A percentile compares a stretch with the other conserved stretches of the same genome.
Conservation (phyloP, 2,329 filamentous ascomycete species). For the Magnaporthales sp. region DNA sequence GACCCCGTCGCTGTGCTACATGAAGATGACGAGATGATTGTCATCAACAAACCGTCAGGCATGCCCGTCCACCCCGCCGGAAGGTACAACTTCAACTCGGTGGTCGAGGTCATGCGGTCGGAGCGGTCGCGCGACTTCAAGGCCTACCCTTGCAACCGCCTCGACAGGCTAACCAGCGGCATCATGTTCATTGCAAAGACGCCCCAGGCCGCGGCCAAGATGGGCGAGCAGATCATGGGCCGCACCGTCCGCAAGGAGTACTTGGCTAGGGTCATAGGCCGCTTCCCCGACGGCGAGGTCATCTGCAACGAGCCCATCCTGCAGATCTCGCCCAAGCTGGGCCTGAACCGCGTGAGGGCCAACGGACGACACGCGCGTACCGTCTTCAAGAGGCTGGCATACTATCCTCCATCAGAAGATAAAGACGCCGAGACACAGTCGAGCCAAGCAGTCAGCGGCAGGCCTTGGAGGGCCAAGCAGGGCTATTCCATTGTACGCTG, state of each 20-base stretch:
- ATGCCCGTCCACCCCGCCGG: constrained; percentile 93
- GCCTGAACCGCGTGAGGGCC: constrained; percentile 87
- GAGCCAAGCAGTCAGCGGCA: constrained; percentile 12
- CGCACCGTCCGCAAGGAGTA: constrained; percentile 93
- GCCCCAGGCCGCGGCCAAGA: constrained; percentile 64
- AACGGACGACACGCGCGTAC: constrained; percentile 86
- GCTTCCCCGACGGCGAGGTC: constrained; percentile 85
- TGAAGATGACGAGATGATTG: constrained; percentile 87
- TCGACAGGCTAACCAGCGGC: constrained; percentile 88
- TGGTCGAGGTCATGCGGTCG: constrained; percentile 86
- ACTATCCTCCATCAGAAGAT: constrained; percentile 57
- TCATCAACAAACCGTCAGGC: constrained; percentile 94
- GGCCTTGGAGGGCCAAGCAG: constrained; percentile 44
- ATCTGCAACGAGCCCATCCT: constrained; percentile 92
- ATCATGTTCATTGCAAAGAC: constrained; percentile 98
- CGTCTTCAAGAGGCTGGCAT: constrained; percentile 86
- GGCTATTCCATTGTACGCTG: constrained; percentile 95
- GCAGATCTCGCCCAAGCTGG: constrained; percentile 88
- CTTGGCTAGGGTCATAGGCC: constrained; percentile 79
- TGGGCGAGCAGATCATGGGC: constrained; percentile 67
- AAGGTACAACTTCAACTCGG: constrained; percentile 89
- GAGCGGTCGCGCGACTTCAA: constrained; percentile 51
- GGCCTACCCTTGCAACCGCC: constrained; percentile 73
- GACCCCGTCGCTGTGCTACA: constrained; percentile 75
- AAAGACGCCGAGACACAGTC: not conserved